Base-by-base conservation (phyloP, 2,329 filamentous ascomycete genomes). In the Diplodia seriata region DNA sequence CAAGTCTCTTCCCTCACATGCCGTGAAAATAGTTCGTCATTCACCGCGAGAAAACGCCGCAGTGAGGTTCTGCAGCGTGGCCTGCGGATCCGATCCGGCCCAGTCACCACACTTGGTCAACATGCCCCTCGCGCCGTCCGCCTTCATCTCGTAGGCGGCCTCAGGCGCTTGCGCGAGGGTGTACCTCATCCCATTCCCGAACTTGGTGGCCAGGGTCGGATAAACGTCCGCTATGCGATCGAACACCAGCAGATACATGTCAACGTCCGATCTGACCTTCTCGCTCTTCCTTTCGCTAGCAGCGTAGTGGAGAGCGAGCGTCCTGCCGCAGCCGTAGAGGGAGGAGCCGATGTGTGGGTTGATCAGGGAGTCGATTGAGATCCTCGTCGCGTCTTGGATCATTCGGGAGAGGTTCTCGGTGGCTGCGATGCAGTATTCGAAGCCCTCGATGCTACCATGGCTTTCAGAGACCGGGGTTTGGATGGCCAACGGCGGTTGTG, bases 61-160 rank as follows among this genome's bases (percentile, higher is more conserved):
- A 3, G n/a, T 51, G 6, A 63, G n/a, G 4, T 38, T 51, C 6
- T 63, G 47, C 5, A 63, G 12, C 6, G 59, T 63, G 11, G 31
- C n/a, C 31, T 51, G 59, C 47, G 59, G 59, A 9, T 36, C 40
- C 8, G 11, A n/a, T 26, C 47, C n/a, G 31, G 59, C 38, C 75
- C 75, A 78, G 40, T 73, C 73, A 0, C 72, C 71, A 47, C 76
- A 77, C 38, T 75, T 74, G 1, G 70, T 72, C n/a, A 77, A 40
- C 23, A 76, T 63, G 3, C 74, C 75, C 57, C 64, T 72, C 31
- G 72, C 73, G 1, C 75, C 75, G n/a, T 64, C 55, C 36, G 73
- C 67, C 38, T 69, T 69, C 50, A 76, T 55, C 3, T 65, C 36
- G 5, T 72, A 9, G 4, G 74, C 66, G 29, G 6, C 14, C 29